Evolutionary conservation across 2,329 filamentous ascomycete species (phyloP).

Genomic region (Geoglossum cookeanum): DNA sequence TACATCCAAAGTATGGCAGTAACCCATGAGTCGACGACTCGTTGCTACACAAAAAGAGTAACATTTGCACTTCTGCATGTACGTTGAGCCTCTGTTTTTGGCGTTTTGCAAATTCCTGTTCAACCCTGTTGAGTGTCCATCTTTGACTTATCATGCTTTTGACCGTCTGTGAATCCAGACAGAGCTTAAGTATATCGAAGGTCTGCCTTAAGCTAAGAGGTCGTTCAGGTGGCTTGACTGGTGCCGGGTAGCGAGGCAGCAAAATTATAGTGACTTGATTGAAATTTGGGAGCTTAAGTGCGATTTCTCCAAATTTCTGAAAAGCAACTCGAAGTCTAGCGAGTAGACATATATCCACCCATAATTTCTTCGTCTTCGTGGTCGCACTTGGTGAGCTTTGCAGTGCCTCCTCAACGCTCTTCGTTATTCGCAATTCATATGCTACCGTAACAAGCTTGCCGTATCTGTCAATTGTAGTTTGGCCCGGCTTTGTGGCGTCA

Average conservation of each 20-base stretch:
- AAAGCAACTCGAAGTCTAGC: slow-evolving; percentile 12
- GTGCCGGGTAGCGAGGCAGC: slow-evolving; percentile 2
- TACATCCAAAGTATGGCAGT: slow-evolving; percentile 13
- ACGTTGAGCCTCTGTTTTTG: slow-evolving; percentile 11
- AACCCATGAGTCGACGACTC: slow-evolving; percentile 4
- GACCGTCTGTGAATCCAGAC: too few relatives aligned
- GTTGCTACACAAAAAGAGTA: slow-evolving; percentile 9
- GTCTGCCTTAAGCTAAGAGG: too few relatives aligned
- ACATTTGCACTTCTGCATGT: slow-evolving; percentile 13
- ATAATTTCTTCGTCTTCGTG: slow-evolving; percentile 11
- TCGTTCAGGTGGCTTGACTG: too few relatives aligned
- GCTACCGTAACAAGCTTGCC: too few relatives aligned
- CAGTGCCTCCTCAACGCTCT: slow-evolving; percentile 9
- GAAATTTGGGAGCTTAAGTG: slow-evolving; percentile 11
- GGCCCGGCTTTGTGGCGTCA: too few relatives aligned
- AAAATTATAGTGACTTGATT: slow-evolving; percentile 9
- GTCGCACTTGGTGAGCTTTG: slow-evolving; percentile 10
- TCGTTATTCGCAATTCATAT: slow-evolving; percentile 5
- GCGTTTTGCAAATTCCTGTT: slow-evolving; percentile 11
- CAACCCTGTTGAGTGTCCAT: slow-evolving; percentile 8
- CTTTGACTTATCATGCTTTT: slow-evolving; percentile 2
- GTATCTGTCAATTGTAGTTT: too few relatives aligned
- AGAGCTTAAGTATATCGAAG: too few relatives aligned
- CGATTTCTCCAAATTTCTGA: slow-evolving; percentile 11
- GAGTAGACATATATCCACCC: slow-evolving; percentile 12